Base-by-base conservation (phyloP, 495 filamentous ascomycete genomes). In the Rhizodiscina lignyota region DNA sequence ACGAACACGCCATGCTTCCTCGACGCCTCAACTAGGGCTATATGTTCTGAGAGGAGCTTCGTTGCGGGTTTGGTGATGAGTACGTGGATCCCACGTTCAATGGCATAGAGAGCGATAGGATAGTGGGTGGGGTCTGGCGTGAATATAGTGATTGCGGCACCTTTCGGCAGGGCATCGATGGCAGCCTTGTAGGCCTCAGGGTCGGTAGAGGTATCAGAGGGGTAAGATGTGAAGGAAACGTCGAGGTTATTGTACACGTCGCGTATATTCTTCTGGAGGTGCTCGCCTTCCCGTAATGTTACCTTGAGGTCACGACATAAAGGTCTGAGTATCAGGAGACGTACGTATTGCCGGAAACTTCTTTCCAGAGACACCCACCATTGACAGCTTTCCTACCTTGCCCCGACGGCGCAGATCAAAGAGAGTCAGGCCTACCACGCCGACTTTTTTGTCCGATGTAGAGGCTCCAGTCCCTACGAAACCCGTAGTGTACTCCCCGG, bases 1-100 rank as follows among this genome's bases (percentile, higher is more conserved):
- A 94, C 84, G 53, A 86, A 85, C 32, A 94, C 83, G 36, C 73
- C 71, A 50, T 79, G 63, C 41, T 80, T 79, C 42, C 72, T 67
- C 10, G 81, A 70, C 12, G 69, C 81, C 20, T 66, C 69, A 28
- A 91, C 59, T 10, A 94, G 74, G 1, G 69, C 53, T 21, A 79
- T 64, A 58, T 94, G 86, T 55, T 94, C 70, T 27, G 62, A 63
- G 10, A 94, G 72, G 2, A 70, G 68, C 55, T 93, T 84, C 31
- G 83, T 82, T 20, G 85, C 84, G n/a, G 86, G 86, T 55, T 94
- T 94, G 44, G 86, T 94, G 61, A 94, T 79, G 38, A 94, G 65
- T 30, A 93, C 84, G 56, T 94, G 86, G 56, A 86, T 74, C 21
- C 70, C 68, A 33, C 79, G 75, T 51, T 85, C 69, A 52, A 94